Evolutionary conservation across 371 early-diverging fungal genomes (phyloP).

Genomic region (Rhizopus delemar): DNA sequence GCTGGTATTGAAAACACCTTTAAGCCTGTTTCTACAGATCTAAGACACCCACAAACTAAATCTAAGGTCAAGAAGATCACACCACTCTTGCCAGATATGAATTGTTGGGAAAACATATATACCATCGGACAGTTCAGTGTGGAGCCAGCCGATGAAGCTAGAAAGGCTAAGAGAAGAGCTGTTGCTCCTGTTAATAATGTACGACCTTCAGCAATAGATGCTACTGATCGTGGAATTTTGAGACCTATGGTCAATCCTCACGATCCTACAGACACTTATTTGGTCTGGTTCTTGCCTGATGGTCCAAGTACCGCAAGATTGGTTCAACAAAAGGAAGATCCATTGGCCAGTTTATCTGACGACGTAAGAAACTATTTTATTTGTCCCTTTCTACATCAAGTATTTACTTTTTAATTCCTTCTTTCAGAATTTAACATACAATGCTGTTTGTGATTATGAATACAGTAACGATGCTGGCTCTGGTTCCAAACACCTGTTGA

Average conservation of each 20-base stretch:
- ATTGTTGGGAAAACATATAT: conserved; percentile 67
- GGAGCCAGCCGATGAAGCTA: conserved; percentile 65
- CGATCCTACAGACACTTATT: conserved; percentile 50
- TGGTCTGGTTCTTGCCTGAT: conserved; percentile 55
- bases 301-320: conserved; percentile 33
- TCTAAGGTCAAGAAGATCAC: conserved; percentile 72
- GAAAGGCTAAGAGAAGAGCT: conserved; percentile 30
- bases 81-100: conserved; percentile 78
- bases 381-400: not conserved
- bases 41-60: conserved; percentile 77
- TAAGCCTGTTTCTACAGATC: conserved; percentile 47
- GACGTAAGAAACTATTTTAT: conserved; percentile 13
- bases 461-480: conserved; percentile 41
- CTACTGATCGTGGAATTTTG: conserved; percentile 59
- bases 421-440: conserved; percentile 31
- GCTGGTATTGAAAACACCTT: conserved; percentile 74
- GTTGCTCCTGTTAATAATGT: conserved; percentile 3
- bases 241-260: conserved; percentile 59
- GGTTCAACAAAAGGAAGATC: conserved; percentile 34
- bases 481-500: conserved; percentile 29
- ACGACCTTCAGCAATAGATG: conserved; percentile 34
- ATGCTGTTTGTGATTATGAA: conserved; percentile 47
- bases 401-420: not conserved
- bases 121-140: conserved; percentile 70
- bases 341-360: conserved; percentile 19